Evolutionary conservation across 1,139 yeast genomes (phyloP).

Genomic region (Sugiyamaella xylanicola): DNA sequence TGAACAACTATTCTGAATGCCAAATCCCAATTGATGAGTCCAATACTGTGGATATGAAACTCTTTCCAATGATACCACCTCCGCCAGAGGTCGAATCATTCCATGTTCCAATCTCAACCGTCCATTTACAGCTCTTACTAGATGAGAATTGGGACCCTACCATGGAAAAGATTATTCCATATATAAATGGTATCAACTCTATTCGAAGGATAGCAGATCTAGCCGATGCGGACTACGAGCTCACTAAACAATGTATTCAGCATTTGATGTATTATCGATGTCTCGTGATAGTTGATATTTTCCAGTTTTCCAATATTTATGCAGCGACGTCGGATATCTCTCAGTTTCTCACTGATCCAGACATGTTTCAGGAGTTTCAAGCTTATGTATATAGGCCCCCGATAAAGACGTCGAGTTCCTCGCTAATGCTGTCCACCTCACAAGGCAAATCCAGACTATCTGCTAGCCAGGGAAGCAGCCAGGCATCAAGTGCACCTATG

Average conservation of each 20-base stretch:
- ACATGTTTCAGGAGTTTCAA: constrained; percentile 83
- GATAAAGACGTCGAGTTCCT: not conserved
- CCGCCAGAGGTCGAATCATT: constrained; percentile 71
- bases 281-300: constrained; percentile 77
- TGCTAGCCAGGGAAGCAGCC: constrained; percentile 12
- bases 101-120: constrained; percentile 90
- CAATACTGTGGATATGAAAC: constrained; percentile 86
- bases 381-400: constrained; percentile 56
- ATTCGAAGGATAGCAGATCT: constrained; percentile 73
- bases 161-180: constrained; percentile 82
- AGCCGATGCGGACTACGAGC: constrained; percentile 76
- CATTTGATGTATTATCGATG: constrained; percentile 90
- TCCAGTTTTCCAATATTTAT: constrained; percentile 85
- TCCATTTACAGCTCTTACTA: constrained; percentile 64
- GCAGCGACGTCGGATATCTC: constrained; percentile 84
- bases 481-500: constrained; percentile 15
- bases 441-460: constrained; percentile 2
- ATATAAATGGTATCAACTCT: constrained; percentile 85
- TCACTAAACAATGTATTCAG: constrained; percentile 86
- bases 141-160: constrained; percentile 98
- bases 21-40: constrained; percentile 89
- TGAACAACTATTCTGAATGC: constrained; percentile 94
- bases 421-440: constrained; percentile 3
- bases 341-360: constrained; percentile 61
- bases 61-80: constrained; percentile 83